Evolutionary conservation across 495 filamentous ascomycete species (phyloP), one percentile per base, ranked within the genome.

Genomic region (Sphaerosporella brunnea): DNA sequence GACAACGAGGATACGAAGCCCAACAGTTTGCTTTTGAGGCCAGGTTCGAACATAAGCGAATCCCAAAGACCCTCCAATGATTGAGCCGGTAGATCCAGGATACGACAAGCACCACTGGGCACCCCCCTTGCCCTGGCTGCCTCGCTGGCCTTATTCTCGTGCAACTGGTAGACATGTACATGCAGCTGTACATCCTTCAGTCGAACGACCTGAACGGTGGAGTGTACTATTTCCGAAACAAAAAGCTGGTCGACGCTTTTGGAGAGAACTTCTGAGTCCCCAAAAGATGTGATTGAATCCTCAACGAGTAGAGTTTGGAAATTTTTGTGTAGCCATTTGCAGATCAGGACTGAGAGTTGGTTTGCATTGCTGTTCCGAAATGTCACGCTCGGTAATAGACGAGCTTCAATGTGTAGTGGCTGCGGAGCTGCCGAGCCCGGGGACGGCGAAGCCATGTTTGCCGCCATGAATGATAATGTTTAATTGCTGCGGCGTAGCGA

Each of bases 1-100:
- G 51, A 62, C 64, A 73, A 70, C 32, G 68, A 62, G 2, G 58
- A 64, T 23, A 73, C 59, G 43, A 63, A 71, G 11, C 61, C 55
- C 1, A 76, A 61, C 2, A 73, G 49, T 16, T 52, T 62, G 11
- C 59, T 54, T 23, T 69, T 66, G 24, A 76, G 64, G 32, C 60
- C 56, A 23, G 68, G 61, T 20, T 71, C 67, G 52, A 68, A 76
- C 4, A 71, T 51, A 4, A 76, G 66, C 62, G 66, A 68, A 40
- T 72, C 67, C 72, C 72, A 75, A 13, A 68, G 39, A 25, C 64
- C 65, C 45, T 69, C 62, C n/a, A 73, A 51, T 3, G 52, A 40
- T 21, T 57, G 59, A 38, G 56, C 61, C 0, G 72, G 72, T 16
- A 75, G 55, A 13, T 28, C 32, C 15, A 60, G 47, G 11, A 68